These are phyloP conservation scores for Colletotrichum lindemuthianum DNA, from an alignment of 2,329 filamentous ascomycete genomes.

Conservation along the genomic window DNA sequence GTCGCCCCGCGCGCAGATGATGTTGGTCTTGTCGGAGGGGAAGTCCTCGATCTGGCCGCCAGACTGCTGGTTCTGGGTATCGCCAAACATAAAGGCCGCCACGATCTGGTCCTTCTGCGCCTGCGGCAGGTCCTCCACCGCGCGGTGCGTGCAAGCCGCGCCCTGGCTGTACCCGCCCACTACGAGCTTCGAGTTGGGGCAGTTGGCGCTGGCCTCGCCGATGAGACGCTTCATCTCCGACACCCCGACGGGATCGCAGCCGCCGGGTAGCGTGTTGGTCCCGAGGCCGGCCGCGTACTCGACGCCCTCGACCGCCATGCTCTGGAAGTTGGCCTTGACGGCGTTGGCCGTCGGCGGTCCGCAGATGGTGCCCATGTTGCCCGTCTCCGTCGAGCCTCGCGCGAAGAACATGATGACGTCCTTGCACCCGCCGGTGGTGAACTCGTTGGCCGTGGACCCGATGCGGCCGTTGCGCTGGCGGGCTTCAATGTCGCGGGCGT, in stretches of 20 bases:
- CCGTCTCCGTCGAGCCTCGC: conserved; percentile 38
- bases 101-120: conserved; percentile 39
- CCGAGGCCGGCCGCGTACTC: conserved; percentile 48
- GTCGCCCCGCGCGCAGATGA: conserved; percentile 54
- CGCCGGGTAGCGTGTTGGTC: conserved; percentile 45
- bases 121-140: conserved; percentile 40
- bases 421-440: conserved; percentile 39
- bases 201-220: conserved; percentile 47
- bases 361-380: conserved; percentile 39
- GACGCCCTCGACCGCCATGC: conserved; percentile 41
- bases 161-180: conserved; percentile 53
- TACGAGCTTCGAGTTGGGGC: conserved; percentile 48
- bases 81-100: conserved; percentile 42
- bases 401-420: conserved; percentile 41
- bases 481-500: conserved; percentile 27
- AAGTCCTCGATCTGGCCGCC: conserved; percentile 48
- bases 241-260: conserved; percentile 46
- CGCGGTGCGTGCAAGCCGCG: conserved; percentile 42
- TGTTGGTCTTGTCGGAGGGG: conserved; percentile 47
- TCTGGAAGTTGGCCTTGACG: conserved; percentile 38
- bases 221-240: conserved; percentile 46
- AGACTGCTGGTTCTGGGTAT: conserved; percentile 44
- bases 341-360: conserved; percentile 37
- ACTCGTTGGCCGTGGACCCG: conserved; percentile 39
- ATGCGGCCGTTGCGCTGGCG: conserved; percentile 36